A percentile compares a stretch with the other conserved stretches of the same genome.
phyloP scores from a whole-genome alignment of 176 grass and related monocot genomes.

The Saccharum officinarum region DNA sequence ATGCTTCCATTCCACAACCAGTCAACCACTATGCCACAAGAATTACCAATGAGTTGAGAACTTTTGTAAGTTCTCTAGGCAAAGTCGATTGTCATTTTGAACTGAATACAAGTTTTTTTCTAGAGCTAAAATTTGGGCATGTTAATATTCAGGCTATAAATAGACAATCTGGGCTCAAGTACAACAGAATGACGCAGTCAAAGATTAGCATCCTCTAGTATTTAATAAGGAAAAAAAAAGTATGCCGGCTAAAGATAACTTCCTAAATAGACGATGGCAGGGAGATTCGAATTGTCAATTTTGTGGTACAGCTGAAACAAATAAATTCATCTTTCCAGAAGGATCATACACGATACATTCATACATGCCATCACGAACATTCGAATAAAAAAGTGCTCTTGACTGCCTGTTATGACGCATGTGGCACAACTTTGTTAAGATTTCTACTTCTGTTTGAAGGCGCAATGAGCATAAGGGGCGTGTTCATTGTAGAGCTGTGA shows the following conservation, averaged over 20 bases:
- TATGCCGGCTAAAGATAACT: neutral
- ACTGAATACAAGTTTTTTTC: neutral
- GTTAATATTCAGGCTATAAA: neutral
- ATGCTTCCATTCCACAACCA: too few species aligned
- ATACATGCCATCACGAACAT: neutral
- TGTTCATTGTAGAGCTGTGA: slow-evolving; percentile 6
- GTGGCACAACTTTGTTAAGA: slow-evolving; percentile 13
- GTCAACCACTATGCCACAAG: too few species aligned
- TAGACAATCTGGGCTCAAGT: neutral
- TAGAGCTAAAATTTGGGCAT: neutral
- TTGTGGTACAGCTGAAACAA: neutral
- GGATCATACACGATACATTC: neutral
- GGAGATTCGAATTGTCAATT: neutral
- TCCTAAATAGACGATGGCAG: neutral
- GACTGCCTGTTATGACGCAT: neutral
- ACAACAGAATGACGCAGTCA: neutral
- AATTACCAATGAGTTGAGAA: neutral
- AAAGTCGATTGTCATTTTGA: neutral
- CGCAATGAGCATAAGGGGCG: neutral
- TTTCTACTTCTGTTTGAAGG: slow-evolving; percentile 12
- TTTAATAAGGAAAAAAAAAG: neutral
- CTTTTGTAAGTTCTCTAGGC: neutral
- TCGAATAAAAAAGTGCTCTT: neutral
- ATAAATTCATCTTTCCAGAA: neutral
- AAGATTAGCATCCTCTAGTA: too few species aligned